Evolutionary conservation across 1,284 basidiomycete species (phyloP), one percentile per base, ranked within the genome.

Genomic region (Sanguinoderma infundibulare): DNA sequence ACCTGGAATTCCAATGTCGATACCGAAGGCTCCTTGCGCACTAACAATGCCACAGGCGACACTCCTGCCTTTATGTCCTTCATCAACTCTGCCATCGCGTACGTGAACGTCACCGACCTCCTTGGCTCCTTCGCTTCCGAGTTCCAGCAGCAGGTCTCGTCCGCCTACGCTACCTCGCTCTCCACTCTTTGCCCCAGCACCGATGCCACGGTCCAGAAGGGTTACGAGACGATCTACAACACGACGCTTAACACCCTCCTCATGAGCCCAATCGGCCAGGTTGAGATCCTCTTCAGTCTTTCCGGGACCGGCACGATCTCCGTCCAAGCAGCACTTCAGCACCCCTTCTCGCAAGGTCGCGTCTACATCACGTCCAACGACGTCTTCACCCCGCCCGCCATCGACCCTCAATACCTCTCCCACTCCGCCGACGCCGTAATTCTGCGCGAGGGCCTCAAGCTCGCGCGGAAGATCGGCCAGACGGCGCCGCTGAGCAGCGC

Each of bases 251-350:
- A 84, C 51, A 77, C 75, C 36, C 67, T 89, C 28, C 73, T 81
- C 59, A 72, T 69, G 20, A 73, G 73, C 12, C 71, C 76, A 9
- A 78, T 84, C 53, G 87, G 84, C 0, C 80, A 86, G 66, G 76
- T 89, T 30, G 89, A 92, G 73, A 77, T 92, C n/a, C 72, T 90
- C 32, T 73, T 90, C 50, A 81, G 80, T 55, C 75, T 88, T 63
- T 87, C 84, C 17, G 77, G 81, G 6, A 80, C 0, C 75, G 77
- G 17, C 69, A 68, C 50, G 64, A 68, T 89, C 50, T 77, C 78
- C 3, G 80, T 92, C 44, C 89, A 91, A 71, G 83, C 84, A 5
- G 89, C 88, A 0, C 72, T 90, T 30, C 89, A 92, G 70, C 87
- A 88, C 67, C 86, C 88, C 0, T 78, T 88, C 61, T 75, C 77